Evolutionary conservation across 805 yeast species (phyloP), one percentile per base, ranked within the genome.

Genomic region (Lachancea fermentati): DNA sequence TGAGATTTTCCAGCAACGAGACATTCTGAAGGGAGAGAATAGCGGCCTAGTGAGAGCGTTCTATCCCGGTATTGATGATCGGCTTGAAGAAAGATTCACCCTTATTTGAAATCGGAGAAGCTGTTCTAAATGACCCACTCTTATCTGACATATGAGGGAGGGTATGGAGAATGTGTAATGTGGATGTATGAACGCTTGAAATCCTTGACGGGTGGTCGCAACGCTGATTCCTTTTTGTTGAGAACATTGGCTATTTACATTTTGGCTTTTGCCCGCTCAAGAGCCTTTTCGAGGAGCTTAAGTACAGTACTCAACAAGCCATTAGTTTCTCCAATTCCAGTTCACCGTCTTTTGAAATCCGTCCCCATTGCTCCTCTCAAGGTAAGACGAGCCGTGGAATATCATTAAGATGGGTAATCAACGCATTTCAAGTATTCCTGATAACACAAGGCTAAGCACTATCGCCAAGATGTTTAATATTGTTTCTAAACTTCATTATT

Each of bases 1-100:
- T 39, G 22, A 49, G 36, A 37, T 49, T 49, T 36, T 49, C 50
- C 17, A 49, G 43, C 32, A 49, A 30, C 24, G 42, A 48, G 16
- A 47, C 17, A 30, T 40, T 42, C 26, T 41, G 43, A 12, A 47
- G 37, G 12, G 44, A 22, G 31, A 44, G 30, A 18, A 37, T 36
- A 19, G 42, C 28, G 11, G 42, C 25, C 2, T 18, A 37, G 14
- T 19, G 15, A 12, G n/a, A 11, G 15, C 18, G 13, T 36, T 30
- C 22, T 34, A 33, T 18, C 30, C 7, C 12, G 30, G 37, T 5
- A 33, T 17, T n/a, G 26, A 22, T 11, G 9, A 11, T 22, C 11
- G 14, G 13, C 17, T 34, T 34, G 17, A 29, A 8, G 8, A 19
- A 22, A 5, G 14, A 14, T 18, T 22, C 17, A 19, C 22, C 18